A percentile compares a stretch with the other conserved stretches of the same genome.
Conservation (phyloP, 2,329 filamentous ascomycete genomes). For the Neofusicoccum cordaticola region DNA sequence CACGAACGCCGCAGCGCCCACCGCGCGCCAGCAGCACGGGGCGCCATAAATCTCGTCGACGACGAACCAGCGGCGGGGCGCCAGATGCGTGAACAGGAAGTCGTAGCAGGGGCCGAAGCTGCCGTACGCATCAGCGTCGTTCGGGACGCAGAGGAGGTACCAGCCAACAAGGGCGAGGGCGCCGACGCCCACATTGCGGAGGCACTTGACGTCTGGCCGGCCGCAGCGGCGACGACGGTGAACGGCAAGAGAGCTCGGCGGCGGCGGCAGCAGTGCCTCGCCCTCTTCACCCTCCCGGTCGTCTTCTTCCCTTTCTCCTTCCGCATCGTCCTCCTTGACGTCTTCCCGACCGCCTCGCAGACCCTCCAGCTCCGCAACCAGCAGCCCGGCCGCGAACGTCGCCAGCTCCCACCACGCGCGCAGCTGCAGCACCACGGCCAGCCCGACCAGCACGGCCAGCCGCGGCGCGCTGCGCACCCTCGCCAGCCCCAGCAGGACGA, state of each 20-base stretch:
- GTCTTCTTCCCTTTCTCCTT: background rate
- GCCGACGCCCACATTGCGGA: slow-evolving; percentile 23
- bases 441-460: slow-evolving; percentile 32
- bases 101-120: background rate
- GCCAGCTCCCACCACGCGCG: background rate
- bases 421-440: background rate
- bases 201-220: background rate
- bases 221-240: background rate
- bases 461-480: background rate
- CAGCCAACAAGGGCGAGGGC: slow-evolving; percentile 32
- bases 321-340: too few relatives aligned
- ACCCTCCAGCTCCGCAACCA: slow-evolving; percentile 43
- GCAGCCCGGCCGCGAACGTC: slow-evolving; percentile 47
- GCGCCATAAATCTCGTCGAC: background rate
- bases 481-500: slow-evolving; percentile 36
- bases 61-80: background rate
- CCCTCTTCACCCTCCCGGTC: background rate
- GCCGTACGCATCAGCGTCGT: background rate
- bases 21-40: background rate
- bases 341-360: slow-evolving; percentile 42
- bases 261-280: background rate
- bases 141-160: slow-evolving; percentile 1
- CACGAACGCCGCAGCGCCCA: background rate
- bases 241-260: background rate
- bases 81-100: background rate